Evolutionary conservation across 352 stramenopile species (phyloP).

Genomic region (Saprolegnia diclina): DNA sequence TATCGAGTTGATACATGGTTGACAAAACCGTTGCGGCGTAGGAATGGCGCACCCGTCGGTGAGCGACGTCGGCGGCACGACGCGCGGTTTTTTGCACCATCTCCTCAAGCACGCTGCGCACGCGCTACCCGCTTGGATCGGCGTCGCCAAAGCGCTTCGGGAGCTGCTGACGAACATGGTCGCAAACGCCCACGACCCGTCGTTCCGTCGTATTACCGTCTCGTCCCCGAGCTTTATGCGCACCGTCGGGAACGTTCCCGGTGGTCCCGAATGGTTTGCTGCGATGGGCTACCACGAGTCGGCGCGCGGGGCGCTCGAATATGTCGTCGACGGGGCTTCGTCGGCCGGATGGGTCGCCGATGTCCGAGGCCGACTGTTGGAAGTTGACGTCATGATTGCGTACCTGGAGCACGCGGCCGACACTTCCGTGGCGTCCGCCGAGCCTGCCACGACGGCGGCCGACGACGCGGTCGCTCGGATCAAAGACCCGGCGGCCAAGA

Average conservation of each 20-base stretch:
- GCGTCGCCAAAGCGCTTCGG: not conserved
- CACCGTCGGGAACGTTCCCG: not conserved
- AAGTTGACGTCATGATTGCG: not conserved
- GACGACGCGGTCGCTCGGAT: not conserved
- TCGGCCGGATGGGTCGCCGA: not conserved
- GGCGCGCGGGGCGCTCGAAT: not conserved
- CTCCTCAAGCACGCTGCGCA: not conserved
- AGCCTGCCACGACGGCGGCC: not conserved
- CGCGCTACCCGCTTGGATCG: not conserved
- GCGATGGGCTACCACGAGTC: not conserved
- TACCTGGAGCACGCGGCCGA: not conserved
- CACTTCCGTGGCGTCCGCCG: too few relatives aligned
- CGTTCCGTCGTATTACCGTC: not conserved
- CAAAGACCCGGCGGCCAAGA: not conserved
- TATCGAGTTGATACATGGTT: not conserved
- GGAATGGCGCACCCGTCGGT: not conserved
- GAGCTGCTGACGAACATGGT: not conserved
- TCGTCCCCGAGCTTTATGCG: not conserved
- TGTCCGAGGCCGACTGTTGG: not conserved
- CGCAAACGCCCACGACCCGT: not conserved
- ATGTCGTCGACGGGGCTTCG: not conserved
- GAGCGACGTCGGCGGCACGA: not conserved
- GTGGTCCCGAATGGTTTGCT: not conserved
- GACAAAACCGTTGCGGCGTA: not conserved
- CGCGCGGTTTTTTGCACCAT: not conserved